Evolutionary conservation across 352 stramenopile genomes (phyloP), one percentile per base, ranked within the genome.

Genomic region (Pythium pyrilobum): DNA sequence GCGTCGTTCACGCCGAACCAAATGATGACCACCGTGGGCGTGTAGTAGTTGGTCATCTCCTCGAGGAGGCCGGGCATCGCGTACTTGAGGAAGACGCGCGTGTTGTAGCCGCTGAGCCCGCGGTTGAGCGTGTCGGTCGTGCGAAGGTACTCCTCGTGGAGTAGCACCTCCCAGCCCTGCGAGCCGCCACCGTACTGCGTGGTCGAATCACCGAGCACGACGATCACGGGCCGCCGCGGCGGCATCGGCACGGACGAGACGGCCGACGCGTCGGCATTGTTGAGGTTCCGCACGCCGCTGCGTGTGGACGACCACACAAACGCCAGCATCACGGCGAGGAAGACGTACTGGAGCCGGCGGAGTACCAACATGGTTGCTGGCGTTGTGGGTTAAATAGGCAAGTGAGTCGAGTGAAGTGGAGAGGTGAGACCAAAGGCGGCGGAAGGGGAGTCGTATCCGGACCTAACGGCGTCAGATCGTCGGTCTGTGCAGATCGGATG

Each of bases 91-190:
- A 25, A 50, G 1, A 33, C 69, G 60, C 54, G 69, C 21, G 70
- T 80, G 52, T 72, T 83, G 58, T 76, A 84, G n/a, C 76, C 76
- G 12, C 65, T 75, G 24, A 80, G 47, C 25, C 75, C 75, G 25
- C 75, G 73, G 25, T 75, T 52, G 40, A 74, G 16, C 20, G 79
- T 50, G 29, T 82, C 64, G 6, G 62, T 60, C 13, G 63, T 74
- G 23, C 69, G 67, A 18, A 77, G 63, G 59, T 82, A 83, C 44
- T 63, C 67, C 10, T 80, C 39, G 28, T 71, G 61, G 43, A 87
- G 56, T 24, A 76, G 31, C 10, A 50, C 45, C 10, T 71, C 49
- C 64, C 69, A 87, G 16, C 76, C 76, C 13, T 43, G 49, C 36
- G 49, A 55, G 10, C 49, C 36, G 9, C 62, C 57, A 10, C 83